Evolutionary conservation across 1,284 basidiomycete species (phyloP), one percentile per base, ranked within the genome.

Genomic region (Agaricales sp.): DNA sequence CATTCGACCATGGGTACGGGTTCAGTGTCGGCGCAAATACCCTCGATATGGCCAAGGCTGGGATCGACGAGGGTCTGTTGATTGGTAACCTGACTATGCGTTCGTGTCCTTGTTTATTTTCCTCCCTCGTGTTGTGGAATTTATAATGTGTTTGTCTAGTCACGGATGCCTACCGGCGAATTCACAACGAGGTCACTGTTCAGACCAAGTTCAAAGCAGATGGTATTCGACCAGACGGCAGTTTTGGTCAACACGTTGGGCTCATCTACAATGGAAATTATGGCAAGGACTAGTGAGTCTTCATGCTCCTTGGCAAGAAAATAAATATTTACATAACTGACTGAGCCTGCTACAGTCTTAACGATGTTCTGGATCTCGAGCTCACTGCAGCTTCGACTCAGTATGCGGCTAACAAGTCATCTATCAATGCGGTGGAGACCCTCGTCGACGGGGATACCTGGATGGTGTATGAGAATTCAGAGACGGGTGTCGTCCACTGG

Each of bases 401-500:
- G 30, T 71, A 67, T 52, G 67, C 68, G 3, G 63, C 67, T 25
- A 58, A 53, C 30, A 52, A 56, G 4, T 56, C 60, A 2, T 57
- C 58, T 41, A 41, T 41, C 16, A 20, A 8, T 24, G 71, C 71
- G 1, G 68, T 74, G 45, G 65, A 65, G 13, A 63, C 62, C n/a
- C 56, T 72, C 11, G 56, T 73, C 38, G 61, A 65, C 24, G 73
- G 67, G 1, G 61, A 66, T 53, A 61, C 63, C 49, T 76, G 73
- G 73, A 74, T 75, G 72, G 68, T 75, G 48, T 73, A 67, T 52
- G 63, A 65, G 6, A 74, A 75, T 53, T 54, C 62, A 3, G 48
- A 61, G 41, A 74, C 72, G 0, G 57, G 62, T 14, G 63, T 67
- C 19, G 54, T 70, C 37, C 71, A 73, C 52, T 75, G 69, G 69